Conservation (phyloP, 2,329 filamentous ascomycete species). For the Stagonosporopsis chrysanthemi region DNA sequence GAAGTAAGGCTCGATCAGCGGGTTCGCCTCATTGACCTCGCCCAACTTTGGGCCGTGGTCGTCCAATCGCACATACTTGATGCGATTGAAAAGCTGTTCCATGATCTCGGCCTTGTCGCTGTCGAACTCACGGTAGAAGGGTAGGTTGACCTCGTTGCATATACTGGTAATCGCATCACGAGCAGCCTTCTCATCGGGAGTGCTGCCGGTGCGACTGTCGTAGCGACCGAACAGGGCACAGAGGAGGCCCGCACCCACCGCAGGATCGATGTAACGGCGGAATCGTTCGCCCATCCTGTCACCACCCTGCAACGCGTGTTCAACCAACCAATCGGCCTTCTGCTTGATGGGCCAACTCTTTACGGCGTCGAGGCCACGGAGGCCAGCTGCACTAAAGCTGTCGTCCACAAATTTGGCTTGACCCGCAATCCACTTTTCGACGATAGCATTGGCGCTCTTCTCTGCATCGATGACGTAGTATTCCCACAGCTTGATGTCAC, state of each 20-base stretch:
- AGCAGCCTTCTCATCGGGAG: slow-evolving; percentile 60
- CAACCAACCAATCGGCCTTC: slow-evolving; percentile 70
- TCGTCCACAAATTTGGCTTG: slow-evolving; percentile 63
- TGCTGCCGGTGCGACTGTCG: slow-evolving; percentile 59
- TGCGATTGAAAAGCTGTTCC: slow-evolving; percentile 90
- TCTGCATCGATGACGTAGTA: slow-evolving; percentile 88
- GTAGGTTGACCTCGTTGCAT: slow-evolving; percentile 83
- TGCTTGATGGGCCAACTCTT: slow-evolving; percentile 64
- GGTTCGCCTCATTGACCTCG: slow-evolving; percentile 76
- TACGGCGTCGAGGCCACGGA: slow-evolving; percentile 61
- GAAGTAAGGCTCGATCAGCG: slow-evolving; percentile 93
- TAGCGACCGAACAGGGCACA: slow-evolving; percentile 74
- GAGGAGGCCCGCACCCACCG: slow-evolving; percentile 72
- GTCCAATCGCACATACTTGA: slow-evolving; percentile 94
- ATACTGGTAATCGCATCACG: slow-evolving; percentile 65
- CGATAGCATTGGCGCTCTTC: slow-evolving; percentile 70
- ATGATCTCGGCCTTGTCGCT: slow-evolving; percentile 81
- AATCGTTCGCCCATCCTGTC: slow-evolving; percentile 83
- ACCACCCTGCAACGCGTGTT: slow-evolving; percentile 73
- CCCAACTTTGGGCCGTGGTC: slow-evolving; percentile 88
- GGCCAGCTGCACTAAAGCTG: slow-evolving; percentile 56
- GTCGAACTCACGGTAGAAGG: slow-evolving; percentile 93
- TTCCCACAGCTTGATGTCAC: slow-evolving; percentile 84
- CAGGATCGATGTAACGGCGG: slow-evolving; percentile 73
- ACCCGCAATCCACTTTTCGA: slow-evolving; percentile 75